Conservation (phyloP, 257 asterid genomes). For the Linaria vulgaris region DNA sequence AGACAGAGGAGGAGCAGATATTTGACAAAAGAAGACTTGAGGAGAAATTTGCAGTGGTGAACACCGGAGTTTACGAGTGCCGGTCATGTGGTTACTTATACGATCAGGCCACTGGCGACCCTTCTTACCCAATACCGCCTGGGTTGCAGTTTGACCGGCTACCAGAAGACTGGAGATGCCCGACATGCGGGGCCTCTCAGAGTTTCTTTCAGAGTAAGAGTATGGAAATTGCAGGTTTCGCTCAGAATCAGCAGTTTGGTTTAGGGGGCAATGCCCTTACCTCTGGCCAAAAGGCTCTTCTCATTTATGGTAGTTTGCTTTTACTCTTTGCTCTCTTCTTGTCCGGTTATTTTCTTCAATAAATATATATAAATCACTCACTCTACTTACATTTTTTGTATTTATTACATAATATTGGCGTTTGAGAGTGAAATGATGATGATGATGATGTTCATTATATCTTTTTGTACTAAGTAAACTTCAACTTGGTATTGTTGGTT, state of each 20-base stretch:
- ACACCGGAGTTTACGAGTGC: constrained; percentile 82
- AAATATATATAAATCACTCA: neutral
- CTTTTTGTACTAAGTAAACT: no score
- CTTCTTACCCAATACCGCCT: constrained; percentile 88
- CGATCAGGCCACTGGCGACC: constrained; percentile 65
- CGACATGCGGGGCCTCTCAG: constrained; percentile 93
- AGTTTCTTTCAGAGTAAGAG: constrained; percentile 84
- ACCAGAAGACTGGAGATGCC: constrained; percentile 95
- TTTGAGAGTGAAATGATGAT: no score
- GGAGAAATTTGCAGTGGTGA: constrained; percentile 90
- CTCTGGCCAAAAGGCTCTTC: constrained; percentile 85
- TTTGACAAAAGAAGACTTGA: constrained; percentile 55
- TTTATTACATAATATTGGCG: no score
- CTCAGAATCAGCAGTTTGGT: constrained; percentile 96
- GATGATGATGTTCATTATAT: no score
- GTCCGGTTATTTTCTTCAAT: constrained; percentile 89
- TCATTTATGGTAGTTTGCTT: constrained; percentile 76
- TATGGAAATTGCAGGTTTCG: constrained; percentile 91
- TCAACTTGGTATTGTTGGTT: no score
- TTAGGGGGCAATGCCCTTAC: constrained; percentile 87
- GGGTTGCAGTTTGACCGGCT: constrained; percentile 75
- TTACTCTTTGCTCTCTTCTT: constrained; percentile 71
- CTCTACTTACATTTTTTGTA: no score
- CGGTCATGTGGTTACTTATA: constrained; percentile 80
- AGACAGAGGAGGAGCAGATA: constrained; percentile 26